These are phyloP conservation scores for Daldinia loculata DNA, from an alignment of 495 filamentous ascomycete species.

Conservation along the genomic window DNA sequence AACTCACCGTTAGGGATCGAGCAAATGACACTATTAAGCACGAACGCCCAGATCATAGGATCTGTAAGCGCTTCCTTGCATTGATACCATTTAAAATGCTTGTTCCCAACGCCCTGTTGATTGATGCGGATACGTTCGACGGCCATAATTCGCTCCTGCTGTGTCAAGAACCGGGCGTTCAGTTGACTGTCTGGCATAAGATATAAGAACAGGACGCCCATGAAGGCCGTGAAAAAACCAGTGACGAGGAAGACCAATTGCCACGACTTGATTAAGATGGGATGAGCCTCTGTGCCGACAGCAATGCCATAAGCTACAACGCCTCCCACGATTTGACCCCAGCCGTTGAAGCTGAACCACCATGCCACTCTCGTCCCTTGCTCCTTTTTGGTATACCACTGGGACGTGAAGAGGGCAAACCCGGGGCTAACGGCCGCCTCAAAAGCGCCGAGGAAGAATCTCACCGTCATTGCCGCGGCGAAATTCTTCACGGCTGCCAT, in stretches of 20 bases:
- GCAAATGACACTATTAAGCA: slow-evolving; percentile 66
- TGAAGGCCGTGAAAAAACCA: slow-evolving; percentile 65
- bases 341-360: slow-evolving; percentile 72
- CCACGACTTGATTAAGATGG: slow-evolving; percentile 67
- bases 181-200: slow-evolving; percentile 74
- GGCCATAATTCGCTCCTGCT: slow-evolving; percentile 66
- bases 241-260: slow-evolving; percentile 75
- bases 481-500: slow-evolving; percentile 58
- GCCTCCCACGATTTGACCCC: slow-evolving; percentile 69
- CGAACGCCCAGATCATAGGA: slow-evolving; percentile 62
- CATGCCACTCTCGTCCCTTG: slow-evolving; percentile 65
- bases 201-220: slow-evolving; percentile 68
- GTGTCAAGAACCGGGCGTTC: slow-evolving; percentile 71
- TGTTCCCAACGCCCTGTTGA: slow-evolving; percentile 74
- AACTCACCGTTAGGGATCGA: slow-evolving; percentile 67
- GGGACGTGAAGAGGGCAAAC: slow-evolving; percentile 68
- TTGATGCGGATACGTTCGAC: slow-evolving; percentile 70
- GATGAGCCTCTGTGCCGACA: slow-evolving; percentile 60
- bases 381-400: slow-evolving; percentile 71
- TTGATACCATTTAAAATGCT: slow-evolving; percentile 72
- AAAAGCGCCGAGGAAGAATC: slow-evolving; percentile 68
- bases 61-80: slow-evolving; percentile 64
- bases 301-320: slow-evolving; percentile 72
- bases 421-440: slow-evolving; percentile 71
- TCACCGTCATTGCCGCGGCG: slow-evolving; percentile 62